phyloP scores from a whole-genome alignment of 2,329 filamentous ascomycete species.

The Colletotrichum tofieldiae region DNA sequence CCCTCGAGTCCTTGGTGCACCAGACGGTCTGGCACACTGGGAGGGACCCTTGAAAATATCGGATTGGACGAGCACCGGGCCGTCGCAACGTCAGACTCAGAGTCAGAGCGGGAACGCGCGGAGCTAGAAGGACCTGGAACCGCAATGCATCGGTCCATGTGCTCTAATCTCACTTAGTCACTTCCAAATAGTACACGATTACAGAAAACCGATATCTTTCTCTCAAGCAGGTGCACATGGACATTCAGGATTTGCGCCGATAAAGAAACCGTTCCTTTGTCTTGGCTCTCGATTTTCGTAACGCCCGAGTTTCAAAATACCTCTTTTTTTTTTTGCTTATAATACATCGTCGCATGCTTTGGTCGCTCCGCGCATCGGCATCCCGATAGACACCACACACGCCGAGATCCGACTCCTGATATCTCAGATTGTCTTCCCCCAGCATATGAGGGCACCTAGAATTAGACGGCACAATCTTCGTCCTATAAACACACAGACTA shows the following conservation, averaged over 20 bases:
- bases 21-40: background rate
- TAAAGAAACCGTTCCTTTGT: constrained; percentile 14
- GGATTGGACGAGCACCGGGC: constrained; percentile 25
- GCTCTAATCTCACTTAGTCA: constrained; percentile 34
- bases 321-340: background rate
- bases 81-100: constrained; percentile 31
- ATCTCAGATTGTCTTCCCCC: constrained; percentile 15
- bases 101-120: constrained; percentile 28
- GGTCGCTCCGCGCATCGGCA: constrained; percentile 26
- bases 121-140: constrained; percentile 41
- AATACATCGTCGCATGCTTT: background rate
- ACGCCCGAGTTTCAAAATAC: background rate
- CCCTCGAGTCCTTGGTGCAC: background rate
- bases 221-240: background rate
- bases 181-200: constrained; percentile 4
- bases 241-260: constrained; percentile 8
- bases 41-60: constrained; percentile 30
- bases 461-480: background rate
- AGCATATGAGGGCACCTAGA: constrained; percentile 5
- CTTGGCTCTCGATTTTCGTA: background rate
- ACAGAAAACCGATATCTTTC: background rate
- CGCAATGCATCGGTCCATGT: constrained; percentile 16
- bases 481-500: background rate
- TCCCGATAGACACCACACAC: constrained; percentile 11
- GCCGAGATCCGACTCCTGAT: constrained; percentile 25